phyloP scores from a whole-genome alignment of 2,329 filamentous ascomycete species.

The Sclerotinia trifoliorum region DNA sequence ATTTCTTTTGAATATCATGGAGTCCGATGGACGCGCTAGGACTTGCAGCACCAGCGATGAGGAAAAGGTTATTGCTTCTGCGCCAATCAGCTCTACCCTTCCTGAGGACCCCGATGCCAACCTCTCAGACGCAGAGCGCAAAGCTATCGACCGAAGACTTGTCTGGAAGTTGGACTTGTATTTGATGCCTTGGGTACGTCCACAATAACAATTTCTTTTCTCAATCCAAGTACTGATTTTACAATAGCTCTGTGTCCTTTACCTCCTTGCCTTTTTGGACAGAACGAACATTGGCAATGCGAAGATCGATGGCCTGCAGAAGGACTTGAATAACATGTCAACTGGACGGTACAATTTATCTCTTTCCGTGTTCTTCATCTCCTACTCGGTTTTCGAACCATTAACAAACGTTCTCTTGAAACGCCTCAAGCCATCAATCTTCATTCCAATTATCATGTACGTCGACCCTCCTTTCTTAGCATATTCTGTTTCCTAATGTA shows the following conservation, averaged over 20 bases:
- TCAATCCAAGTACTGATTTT: background rate
- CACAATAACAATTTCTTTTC: background rate
- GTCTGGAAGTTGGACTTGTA: conserved; percentile 60
- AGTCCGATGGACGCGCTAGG: conserved; percentile 9
- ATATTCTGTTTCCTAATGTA: conserved; percentile 6
- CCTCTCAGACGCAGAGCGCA: conserved; percentile 60
- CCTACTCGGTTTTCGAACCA: conserved; percentile 77
- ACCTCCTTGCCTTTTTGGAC: conserved; percentile 72
- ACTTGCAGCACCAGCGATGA: conserved; percentile 18
- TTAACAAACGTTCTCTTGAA: conserved; percentile 73
- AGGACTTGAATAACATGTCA: conserved; percentile 58
- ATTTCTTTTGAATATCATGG: conserved; percentile 13
- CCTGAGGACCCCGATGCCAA: conserved; percentile 60
- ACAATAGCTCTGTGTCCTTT: conserved; percentile 65
- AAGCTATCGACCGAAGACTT: conserved; percentile 58
- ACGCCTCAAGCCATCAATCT: conserved; percentile 69
- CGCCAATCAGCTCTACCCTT: conserved; percentile 7
- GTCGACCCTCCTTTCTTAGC: conserved; percentile 37
- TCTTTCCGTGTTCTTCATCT: conserved; percentile 83
- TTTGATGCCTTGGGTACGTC: conserved; percentile 57
- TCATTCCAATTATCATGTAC: conserved; percentile 79
- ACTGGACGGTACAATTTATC: conserved; percentile 68
- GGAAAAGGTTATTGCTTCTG: conserved; percentile 18
- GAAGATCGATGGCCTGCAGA: conserved; percentile 59
- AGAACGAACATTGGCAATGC: conserved; percentile 80